Evolutionary conservation across 371 early-diverging fungal genomes (phyloP).

Genomic region (Mucor racemosus): DNA sequence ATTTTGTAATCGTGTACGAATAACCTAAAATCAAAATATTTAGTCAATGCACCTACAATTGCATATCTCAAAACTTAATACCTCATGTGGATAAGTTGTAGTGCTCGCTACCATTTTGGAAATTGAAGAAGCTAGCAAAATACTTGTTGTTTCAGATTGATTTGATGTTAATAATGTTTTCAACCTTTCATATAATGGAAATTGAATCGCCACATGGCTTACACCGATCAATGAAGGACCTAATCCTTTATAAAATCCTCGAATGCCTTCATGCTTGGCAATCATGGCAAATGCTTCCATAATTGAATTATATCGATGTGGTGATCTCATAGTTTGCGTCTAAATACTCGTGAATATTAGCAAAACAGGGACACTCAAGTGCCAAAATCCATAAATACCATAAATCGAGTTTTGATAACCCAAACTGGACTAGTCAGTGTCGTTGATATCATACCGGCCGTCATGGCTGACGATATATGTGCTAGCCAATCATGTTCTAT

Average conservation of each 20-base stretch:
- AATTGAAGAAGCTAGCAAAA: slow-evolving; percentile 79
- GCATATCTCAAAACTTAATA: neutral
- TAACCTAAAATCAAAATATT: slow-evolving; percentile 30
- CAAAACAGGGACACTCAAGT: neutral
- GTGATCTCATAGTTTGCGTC: slow-evolving; percentile 74
- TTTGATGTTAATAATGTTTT: slow-evolving; percentile 44
- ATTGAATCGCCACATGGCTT: slow-evolving; percentile 92
- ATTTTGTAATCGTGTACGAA: slow-evolving; percentile 90
- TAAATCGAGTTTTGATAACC: slow-evolving; percentile 94
- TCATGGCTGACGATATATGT: slow-evolving; percentile 84
- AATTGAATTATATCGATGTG: slow-evolving; percentile 74
- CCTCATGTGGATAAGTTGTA: slow-evolving; percentile 86
- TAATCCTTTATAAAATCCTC: slow-evolving; percentile 90
- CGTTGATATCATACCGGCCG: slow-evolving; percentile 83
- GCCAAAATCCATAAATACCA: slow-evolving; percentile 53
- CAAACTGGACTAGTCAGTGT: slow-evolving; percentile 90
- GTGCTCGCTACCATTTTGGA: slow-evolving; percentile 90
- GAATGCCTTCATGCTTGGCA: slow-evolving; percentile 68
- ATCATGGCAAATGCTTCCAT: slow-evolving; percentile 75
- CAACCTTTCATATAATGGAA: slow-evolving; percentile 92
- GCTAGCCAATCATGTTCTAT: slow-evolving; percentile 57
- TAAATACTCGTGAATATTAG: slow-evolving; percentile 20
- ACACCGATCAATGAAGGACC: slow-evolving; percentile 90
- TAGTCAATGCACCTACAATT: slow-evolving; percentile 59
- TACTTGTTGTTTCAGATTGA: slow-evolving; percentile 17